A percentile compares a stretch with the other conserved stretches of the same genome.
phyloP scores from a whole-genome alignment of 768 basidiomycete species.

The Boletus reticulatus region DNA sequence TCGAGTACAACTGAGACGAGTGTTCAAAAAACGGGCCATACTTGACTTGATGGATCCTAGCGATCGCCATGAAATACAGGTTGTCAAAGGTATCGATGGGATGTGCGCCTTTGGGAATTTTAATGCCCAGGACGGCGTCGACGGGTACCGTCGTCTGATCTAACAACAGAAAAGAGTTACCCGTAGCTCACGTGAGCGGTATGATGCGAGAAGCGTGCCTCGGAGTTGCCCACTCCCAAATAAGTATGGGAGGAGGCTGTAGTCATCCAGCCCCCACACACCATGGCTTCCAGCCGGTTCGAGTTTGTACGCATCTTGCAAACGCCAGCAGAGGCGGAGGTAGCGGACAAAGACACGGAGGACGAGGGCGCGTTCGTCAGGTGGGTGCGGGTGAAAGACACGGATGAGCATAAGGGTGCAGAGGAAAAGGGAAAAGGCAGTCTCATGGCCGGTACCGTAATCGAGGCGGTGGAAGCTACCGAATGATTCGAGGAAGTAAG shows the following conservation, averaged over 20 bases:
- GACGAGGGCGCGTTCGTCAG: conserved; percentile 60
- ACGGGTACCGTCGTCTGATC: conserved; percentile 67
- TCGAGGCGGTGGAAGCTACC: conserved; percentile 91
- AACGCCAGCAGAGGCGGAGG: conserved; percentile 73
- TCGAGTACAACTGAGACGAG: conserved; percentile 84
- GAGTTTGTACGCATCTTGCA: conserved; percentile 86
- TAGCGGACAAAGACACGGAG: conserved; percentile 77
- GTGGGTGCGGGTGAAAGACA: conserved; percentile 53
- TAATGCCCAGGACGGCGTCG: conserved; percentile 57
- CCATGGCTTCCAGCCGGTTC: conserved; percentile 98
- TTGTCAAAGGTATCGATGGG: conserved; percentile 45
- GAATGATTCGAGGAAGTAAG: conserved; percentile 80
- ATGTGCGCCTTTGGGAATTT: conserved; percentile 30
- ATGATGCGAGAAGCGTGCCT: conserved; percentile 42
- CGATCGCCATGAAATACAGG: conserved; percentile 77
- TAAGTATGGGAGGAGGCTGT: conserved; percentile 82
- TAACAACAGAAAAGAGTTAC: conserved; percentile 25
- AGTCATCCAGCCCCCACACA: conserved; percentile 97
- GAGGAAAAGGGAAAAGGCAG: conserved; percentile 80
- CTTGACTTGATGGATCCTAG: conserved; percentile 78
- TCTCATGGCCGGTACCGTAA: conserved; percentile 96
- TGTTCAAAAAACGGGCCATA: conserved; percentile 89
- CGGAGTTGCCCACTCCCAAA: conserved; percentile 89
- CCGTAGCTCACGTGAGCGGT: background rate
- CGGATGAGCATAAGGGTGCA: conserved; percentile 68